These are phyloP conservation scores for Raphanus hybrid DNA, from an alignment of 441 rosid genomes.

Conservation along the genomic window DNA sequence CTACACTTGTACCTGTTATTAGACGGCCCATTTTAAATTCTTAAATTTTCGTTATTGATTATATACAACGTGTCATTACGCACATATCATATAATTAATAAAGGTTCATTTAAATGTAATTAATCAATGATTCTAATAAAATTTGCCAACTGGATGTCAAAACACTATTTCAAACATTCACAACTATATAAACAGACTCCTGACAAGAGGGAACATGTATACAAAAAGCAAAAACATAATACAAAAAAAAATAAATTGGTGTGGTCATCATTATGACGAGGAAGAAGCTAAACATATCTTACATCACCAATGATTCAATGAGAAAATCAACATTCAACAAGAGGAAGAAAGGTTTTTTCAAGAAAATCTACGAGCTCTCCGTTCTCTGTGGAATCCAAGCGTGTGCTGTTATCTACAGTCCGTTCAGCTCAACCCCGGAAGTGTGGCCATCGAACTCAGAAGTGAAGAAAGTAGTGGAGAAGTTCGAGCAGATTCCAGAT, in stretches of 20 bases:
- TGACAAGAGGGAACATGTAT: not conserved
- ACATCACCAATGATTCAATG: slow-evolving; percentile 52
- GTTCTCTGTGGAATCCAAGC: slow-evolving; percentile 60
- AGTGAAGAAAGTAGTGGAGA: slow-evolving; percentile 41
- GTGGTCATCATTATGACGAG: slow-evolving; percentile 52
- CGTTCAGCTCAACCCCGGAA: slow-evolving; percentile 49
- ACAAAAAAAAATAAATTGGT: not conserved
- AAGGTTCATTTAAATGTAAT: not conserved
- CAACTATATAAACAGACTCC: slow-evolving; percentile 28
- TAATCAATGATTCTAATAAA: not conserved
- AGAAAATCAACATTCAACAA: slow-evolving; percentile 65
- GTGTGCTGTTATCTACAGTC: slow-evolving; percentile 56
- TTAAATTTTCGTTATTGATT: not conserved
- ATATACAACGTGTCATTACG: slow-evolving; percentile 4
- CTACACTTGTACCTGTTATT: too few species aligned
- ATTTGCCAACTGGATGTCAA: not conserved
- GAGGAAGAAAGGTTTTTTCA: slow-evolving; percentile 64
- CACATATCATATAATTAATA: not conserved
- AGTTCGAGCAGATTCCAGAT: slow-evolving; percentile 49
- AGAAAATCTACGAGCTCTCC: slow-evolving; percentile 60
- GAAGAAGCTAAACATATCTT: slow-evolving; percentile 65
- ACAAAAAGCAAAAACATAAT: not conserved
- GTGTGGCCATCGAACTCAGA: slow-evolving; percentile 58
- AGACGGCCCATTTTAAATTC: too few species aligned
- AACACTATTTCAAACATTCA: not conserved